Conservation (phyloP, 495 filamentous ascomycete species). For the Hypomontagnella submonticulosa region DNA sequence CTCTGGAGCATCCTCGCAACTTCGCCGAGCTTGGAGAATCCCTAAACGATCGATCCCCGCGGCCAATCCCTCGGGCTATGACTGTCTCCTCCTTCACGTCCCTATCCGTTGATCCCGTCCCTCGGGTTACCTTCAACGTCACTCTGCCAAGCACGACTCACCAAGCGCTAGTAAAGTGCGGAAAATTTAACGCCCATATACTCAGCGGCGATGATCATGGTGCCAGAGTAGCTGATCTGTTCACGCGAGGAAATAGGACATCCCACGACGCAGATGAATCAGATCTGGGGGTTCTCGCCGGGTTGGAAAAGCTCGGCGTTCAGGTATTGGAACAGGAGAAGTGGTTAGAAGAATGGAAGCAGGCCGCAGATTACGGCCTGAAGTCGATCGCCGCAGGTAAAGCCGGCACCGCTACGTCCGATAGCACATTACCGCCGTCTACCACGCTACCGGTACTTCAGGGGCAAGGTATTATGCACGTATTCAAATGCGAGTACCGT, state of each 20-base stretch:
- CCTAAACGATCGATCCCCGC: conserved; percentile 11
- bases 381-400: not conserved
- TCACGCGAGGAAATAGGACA: conserved; percentile 53
- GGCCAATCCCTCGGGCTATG: conserved; percentile 65
- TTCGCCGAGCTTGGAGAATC: conserved; percentile 46
- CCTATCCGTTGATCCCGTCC: conserved; percentile 71
- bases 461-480: conserved; percentile 55
- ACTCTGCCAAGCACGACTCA: conserved; percentile 76
- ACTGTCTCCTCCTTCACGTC: conserved; percentile 88
- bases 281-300: conserved; percentile 43
- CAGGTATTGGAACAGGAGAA: conserved; percentile 29
- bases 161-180: conserved; percentile 62
- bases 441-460: conserved; percentile 45
- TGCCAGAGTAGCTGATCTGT: conserved; percentile 56
- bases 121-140: conserved; percentile 84
- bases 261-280: not conserved
- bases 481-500: conserved; percentile 52
- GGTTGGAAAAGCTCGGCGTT: conserved; percentile 44
- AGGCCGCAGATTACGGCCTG: conserved; percentile 10
- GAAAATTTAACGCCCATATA: conserved; percentile 62
- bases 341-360: conserved; percentile 37
- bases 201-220: conserved; percentile 54
- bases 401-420: conserved; percentile 4
- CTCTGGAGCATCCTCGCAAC: conserved; percentile 44
- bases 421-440: conserved; percentile 17